Percentiles rank a stretch among this genome's conserved stretches.
These are phyloP conservation scores for Clavariopsis aquatica DNA, from an alignment of 495 filamentous ascomycete genomes.

Conservation along the genomic window DNA sequence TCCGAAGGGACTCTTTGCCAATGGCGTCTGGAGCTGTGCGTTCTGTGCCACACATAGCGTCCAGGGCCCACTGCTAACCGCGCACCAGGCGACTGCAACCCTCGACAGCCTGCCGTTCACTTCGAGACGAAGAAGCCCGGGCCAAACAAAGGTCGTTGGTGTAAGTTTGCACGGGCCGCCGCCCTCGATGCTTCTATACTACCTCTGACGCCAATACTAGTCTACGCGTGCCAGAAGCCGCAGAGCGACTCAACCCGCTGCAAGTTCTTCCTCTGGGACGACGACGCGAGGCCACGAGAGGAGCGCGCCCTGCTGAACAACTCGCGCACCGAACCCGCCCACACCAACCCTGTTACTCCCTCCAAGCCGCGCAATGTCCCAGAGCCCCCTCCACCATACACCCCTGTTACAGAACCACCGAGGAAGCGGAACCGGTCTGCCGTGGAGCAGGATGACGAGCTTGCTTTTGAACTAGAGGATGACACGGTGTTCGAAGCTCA, in stretches of 20 bases:
- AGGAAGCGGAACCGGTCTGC: slow-evolving; percentile 17
- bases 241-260: slow-evolving; percentile 51
- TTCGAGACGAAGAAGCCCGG: slow-evolving; percentile 67
- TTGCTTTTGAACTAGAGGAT: slow-evolving; percentile 14
- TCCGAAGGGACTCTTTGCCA: slow-evolving; percentile 3
- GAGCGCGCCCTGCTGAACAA: slow-evolving; percentile 54
- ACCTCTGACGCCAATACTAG: slow-evolving; percentile 36
- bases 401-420: slow-evolving; percentile 18
- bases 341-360: slow-evolving; percentile 27
- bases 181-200: slow-evolving; percentile 15
- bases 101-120: slow-evolving; percentile 60
- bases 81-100: slow-evolving; percentile 61
- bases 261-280: slow-evolving; percentile 71
- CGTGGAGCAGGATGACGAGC: slow-evolving; percentile 19
- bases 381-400: slow-evolving; percentile 29
- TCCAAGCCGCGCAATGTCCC: slow-evolving; percentile 11
- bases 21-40: slow-evolving; percentile 15
- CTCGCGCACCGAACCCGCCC: slow-evolving; percentile 45
- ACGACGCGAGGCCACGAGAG: slow-evolving; percentile 61
- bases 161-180: slow-evolving; percentile 50
- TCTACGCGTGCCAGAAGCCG: slow-evolving; percentile 66
- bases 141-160: slow-evolving; percentile 57
- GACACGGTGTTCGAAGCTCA: slow-evolving; percentile 11
- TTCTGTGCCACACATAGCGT: background rate
- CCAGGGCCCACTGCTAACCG: background rate